Evolutionary conservation across 495 filamentous ascomycete species (phyloP).

Genomic region (Peziza echinospora): DNA sequence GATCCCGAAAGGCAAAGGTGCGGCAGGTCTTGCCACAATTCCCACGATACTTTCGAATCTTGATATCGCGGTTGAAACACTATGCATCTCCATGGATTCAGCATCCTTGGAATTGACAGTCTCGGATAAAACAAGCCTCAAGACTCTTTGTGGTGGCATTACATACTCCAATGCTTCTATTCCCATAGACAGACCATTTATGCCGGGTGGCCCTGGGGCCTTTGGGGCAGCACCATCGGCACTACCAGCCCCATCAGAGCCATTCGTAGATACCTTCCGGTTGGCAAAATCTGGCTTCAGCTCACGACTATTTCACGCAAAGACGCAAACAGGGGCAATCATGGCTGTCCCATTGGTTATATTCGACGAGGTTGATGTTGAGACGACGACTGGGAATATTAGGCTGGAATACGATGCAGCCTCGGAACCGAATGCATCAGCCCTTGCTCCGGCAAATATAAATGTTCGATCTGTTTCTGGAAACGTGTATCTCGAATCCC

Average conservation of each 20-base stretch:
- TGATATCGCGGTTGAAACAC: not conserved
- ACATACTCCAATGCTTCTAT: not conserved
- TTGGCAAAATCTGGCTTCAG: not conserved
- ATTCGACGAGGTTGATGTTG: not conserved
- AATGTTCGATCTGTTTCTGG: not conserved
- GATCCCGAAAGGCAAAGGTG: not conserved
- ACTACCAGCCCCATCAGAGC: not conserved
- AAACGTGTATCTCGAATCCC: not conserved
- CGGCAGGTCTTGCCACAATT: not conserved
- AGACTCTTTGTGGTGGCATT: not conserved
- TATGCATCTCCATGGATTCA: not conserved
- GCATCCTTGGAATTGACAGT: not conserved
- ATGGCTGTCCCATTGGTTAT: not conserved
- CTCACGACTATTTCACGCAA: not conserved
- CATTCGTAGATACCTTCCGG: not conserved
- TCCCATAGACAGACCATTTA: not conserved
- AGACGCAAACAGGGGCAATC: not conserved
- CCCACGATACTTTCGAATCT: not conserved
- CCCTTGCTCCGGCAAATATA: not conserved
- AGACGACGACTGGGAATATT: not conserved
- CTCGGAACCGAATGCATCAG: not conserved
- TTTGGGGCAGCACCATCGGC: no score
- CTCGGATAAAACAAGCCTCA: not conserved
- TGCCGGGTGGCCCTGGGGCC: not conserved
- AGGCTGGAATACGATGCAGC: not conserved